Conservation (phyloP, 1,284 basidiomycete species). For the Mycocalia duriaeana region DNA sequence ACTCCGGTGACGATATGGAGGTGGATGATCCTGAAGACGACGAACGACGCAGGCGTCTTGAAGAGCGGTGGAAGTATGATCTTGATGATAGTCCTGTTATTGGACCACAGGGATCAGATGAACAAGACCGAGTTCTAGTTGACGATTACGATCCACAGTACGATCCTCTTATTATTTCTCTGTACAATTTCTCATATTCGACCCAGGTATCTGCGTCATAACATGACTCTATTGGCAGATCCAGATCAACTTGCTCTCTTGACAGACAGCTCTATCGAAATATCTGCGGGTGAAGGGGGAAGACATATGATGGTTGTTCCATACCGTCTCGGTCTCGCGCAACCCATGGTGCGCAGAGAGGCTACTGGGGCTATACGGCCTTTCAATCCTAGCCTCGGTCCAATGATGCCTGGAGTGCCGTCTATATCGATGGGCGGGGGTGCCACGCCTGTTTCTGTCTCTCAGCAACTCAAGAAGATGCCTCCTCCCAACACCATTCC, state of each 20-base stretch:
- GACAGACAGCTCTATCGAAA: slow-evolving; percentile 22
- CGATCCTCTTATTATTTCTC: slow-evolving; percentile 20
- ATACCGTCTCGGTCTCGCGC: slow-evolving; percentile 36
- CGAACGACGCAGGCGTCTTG: slow-evolving; percentile 38
- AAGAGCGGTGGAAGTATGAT: slow-evolving; percentile 70
- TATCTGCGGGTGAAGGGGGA: neutral
- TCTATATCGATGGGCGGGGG: slow-evolving; percentile 19
- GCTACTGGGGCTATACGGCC: slow-evolving; percentile 20
- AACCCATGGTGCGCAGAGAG: slow-evolving; percentile 37
- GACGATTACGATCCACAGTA: slow-evolving; percentile 68
- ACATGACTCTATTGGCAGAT: slow-evolving; percentile 42
- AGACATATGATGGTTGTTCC: slow-evolving; percentile 20
- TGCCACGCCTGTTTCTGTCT: slow-evolving; percentile 45
- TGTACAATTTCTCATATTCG: too few relatives aligned
- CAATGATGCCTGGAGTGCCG: neutral
- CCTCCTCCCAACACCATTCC: slow-evolving; percentile 44
- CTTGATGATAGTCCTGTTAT: slow-evolving; percentile 53
- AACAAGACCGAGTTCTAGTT: slow-evolving; percentile 60
- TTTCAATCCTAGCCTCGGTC: neutral
- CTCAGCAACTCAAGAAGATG: slow-evolving; percentile 54
- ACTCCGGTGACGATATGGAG: slow-evolving; percentile 22
- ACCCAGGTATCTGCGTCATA: slow-evolving; percentile 55
- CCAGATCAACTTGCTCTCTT: slow-evolving; percentile 28
- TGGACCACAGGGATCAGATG: slow-evolving; percentile 60
- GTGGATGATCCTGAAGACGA: slow-evolving; percentile 34